These are phyloP conservation scores for Verticillium isaacii DNA, from an alignment of 2,329 filamentous ascomycete genomes.

Conservation along the genomic window DNA sequence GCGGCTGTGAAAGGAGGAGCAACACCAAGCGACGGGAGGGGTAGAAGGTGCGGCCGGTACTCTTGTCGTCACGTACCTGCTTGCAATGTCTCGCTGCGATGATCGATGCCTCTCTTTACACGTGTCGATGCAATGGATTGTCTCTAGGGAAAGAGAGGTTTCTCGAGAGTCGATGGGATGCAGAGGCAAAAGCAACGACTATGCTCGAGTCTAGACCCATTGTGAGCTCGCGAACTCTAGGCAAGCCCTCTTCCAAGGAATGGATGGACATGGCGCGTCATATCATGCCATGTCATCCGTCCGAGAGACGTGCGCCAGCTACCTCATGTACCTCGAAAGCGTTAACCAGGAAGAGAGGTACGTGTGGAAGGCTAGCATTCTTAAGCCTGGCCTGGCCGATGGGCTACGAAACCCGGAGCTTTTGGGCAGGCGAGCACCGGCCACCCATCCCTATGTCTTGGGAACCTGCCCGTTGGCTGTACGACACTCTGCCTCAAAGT, in stretches of 20 bases:
- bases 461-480: constrained; percentile 11
- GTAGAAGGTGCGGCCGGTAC: not conserved
- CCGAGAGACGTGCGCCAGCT: not conserved
- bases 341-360: not conserved
- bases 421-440: not conserved
- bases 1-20: not conserved
- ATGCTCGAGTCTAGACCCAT: not conserved
- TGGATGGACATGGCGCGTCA: not conserved
- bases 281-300: not conserved
- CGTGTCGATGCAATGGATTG: not conserved
- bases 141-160: not conserved
- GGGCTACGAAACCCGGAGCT: not conserved
- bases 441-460: not conserved
- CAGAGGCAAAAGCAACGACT: not conserved
- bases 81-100: not conserved
- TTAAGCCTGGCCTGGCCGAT: not conserved
- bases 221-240: not conserved
- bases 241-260: not conserved
- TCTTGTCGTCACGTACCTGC: not conserved
- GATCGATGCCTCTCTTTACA: not conserved
- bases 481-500: constrained; percentile 1
- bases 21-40: not conserved
- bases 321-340: not conserved
- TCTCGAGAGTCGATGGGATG: not conserved
- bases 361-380: not conserved